These are phyloP conservation scores for Botrytis paeoniae DNA, from an alignment of 2,329 filamentous ascomycete genomes.

Conservation along the genomic window DNA sequence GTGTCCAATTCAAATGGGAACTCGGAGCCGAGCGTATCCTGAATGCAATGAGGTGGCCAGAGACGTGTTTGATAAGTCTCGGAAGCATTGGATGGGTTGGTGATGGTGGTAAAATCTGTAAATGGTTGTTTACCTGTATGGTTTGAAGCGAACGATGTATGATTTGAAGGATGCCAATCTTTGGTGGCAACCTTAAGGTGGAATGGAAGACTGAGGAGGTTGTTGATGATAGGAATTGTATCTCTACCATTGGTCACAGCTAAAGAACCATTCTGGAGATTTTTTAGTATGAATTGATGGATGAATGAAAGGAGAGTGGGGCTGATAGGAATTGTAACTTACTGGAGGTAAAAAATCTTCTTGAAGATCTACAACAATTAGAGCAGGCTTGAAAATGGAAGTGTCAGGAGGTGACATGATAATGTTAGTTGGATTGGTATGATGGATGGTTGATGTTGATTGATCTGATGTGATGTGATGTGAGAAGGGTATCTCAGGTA, in stretches of 20 bases:
- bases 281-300: background rate
- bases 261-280: constrained; percentile 70
- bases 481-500: no score
- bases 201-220: constrained; percentile 70
- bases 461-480: background rate
- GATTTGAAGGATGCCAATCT: constrained; percentile 80
- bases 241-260: constrained; percentile 72
- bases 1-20: constrained; percentile 69
- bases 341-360: constrained; percentile 94
- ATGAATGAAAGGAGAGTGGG: background rate
- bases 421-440: background rate
- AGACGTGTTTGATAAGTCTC: constrained; percentile 66
- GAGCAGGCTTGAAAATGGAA: constrained; percentile 48
- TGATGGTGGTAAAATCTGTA: constrained; percentile 59
- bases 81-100: constrained; percentile 60
- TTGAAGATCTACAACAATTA: constrained; percentile 83
- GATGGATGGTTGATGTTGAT: background rate
- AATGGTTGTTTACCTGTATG: constrained; percentile 69
- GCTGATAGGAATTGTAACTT: constrained; percentile 40
- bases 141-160: constrained; percentile 86
- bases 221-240: constrained; percentile 70
- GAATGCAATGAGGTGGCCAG: constrained; percentile 91
- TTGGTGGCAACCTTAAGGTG: constrained; percentile 76
- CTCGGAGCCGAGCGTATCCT: constrained; percentile 66
- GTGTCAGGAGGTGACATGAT: constrained; percentile 8